Evolutionary conservation across 352 stramenopile genomes (phyloP), one percentile per base, ranked within the genome.

Genomic region (Globisporangium heterothallicum): DNA sequence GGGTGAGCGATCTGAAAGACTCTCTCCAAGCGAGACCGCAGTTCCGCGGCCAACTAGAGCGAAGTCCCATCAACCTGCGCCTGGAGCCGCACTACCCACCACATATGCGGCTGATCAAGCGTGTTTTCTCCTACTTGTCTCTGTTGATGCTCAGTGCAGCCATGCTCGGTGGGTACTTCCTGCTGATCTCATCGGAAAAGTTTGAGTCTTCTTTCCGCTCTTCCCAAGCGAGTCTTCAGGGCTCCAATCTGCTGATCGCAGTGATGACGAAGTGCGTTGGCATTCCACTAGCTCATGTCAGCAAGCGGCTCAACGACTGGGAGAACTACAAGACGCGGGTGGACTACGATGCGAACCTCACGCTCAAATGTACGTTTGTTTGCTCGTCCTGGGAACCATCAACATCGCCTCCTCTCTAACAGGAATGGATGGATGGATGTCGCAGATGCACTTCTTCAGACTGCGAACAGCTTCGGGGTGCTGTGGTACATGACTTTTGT

Each of bases 251-350:
- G 29, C 56, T 56, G 8, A 49, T 86, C 25, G 68, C 78, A 3
- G 53, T 65, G 3, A 50, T 86, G n/a, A 63, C 66, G 26, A 74
- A 70, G 49, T 68, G 66, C 45, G 62, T 66, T 30, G 45, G 49
- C 34, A 25, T 44, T 0, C 76, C 61, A 6, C 47, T 74, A 12
- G 58, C 61, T 7, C 30, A 43, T 34, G 29, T 74, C 6, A 64
- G 60, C 32, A 59, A 53, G 36, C 14, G 42, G 18, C 53, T 89
- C 34, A 87, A 70, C 36, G 66, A 86, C 38, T 89, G 75, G 74
- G 78, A 90, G 45, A 90, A 92, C 52, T 74, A 89, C 60, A 72
- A 70, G 26, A 69, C 78, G n/a, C 76, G 84, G 53, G 49, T 66
- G 9, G 63, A 85, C 30, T 80, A 85, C 52, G 77, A 90, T 54